Conservation (phyloP, 352 stramenopile species). For the Poterioochromonas sp. region DNA sequence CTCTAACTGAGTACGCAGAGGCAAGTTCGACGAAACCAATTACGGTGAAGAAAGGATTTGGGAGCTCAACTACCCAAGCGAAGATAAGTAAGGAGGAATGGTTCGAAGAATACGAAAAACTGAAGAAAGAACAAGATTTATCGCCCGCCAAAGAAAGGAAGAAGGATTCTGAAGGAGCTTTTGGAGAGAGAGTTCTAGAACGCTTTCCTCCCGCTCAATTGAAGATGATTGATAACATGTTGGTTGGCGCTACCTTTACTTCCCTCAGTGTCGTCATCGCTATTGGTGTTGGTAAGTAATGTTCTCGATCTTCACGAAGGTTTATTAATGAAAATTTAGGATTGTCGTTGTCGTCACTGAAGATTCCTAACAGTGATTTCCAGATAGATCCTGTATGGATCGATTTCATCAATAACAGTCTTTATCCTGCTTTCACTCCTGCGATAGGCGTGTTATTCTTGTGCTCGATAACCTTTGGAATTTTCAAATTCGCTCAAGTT, state of each 20-base stretch:
- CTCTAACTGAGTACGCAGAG: too few relatives aligned
- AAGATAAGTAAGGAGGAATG: too few relatives aligned
- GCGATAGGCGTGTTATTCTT: background rate
- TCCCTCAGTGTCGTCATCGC: background rate
- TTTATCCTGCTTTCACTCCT: background rate
- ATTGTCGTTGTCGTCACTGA: background rate
- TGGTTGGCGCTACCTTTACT: background rate
- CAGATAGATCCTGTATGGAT: background rate
- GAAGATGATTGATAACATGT: background rate
- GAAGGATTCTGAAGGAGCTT: background rate
- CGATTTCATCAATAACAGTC: background rate
- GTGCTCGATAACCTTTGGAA: background rate
- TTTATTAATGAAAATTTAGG: background rate
- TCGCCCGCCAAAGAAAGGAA: background rate
- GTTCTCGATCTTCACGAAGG: background rate
- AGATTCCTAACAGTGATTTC: background rate
- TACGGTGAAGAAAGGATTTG: too few relatives aligned
- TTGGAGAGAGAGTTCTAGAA: background rate
- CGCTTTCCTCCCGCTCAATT: background rate
- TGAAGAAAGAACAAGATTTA: too few relatives aligned
- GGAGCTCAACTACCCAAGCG: too few relatives aligned
- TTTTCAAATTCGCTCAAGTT: background rate
- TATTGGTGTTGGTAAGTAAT: background rate
- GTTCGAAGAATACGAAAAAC: too few relatives aligned
- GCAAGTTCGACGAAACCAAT: too few relatives aligned